Conservation (phyloP, 371 early-diverging fungal genomes). For the Lichtheimia corymbifera region DNA sequence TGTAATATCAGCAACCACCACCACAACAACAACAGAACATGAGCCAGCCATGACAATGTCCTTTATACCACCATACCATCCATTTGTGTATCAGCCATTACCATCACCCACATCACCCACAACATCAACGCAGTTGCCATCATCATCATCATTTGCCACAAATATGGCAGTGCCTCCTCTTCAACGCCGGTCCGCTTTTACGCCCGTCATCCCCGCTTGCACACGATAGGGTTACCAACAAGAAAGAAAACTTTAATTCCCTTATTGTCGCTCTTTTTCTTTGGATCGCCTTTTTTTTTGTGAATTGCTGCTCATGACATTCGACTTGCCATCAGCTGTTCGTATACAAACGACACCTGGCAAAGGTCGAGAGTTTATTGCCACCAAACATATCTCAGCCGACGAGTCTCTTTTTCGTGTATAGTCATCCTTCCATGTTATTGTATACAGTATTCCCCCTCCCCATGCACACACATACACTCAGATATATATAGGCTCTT, state of each 20-base stretch:
- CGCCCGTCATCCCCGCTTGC: conserved; percentile 1
- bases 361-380: conserved; percentile 32
- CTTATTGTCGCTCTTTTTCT: not conserved
- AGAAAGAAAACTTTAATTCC: not conserved
- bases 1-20: no score
- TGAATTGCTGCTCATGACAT: conserved; percentile 11
- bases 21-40: no score
- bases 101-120: no score
- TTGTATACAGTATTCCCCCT: no score
- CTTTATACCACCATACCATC: no score
- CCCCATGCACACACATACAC: no score
- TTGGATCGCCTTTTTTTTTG: conserved; percentile 3
- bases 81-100: no score
- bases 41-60: no score
- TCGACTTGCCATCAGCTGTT: conserved; percentile 11
- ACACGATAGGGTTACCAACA: no score
- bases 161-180: not conserved
- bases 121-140: no score
- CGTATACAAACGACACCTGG: conserved; percentile 10
- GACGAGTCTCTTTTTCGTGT: conserved; percentile 19
- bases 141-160: no score
- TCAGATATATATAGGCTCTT: not conserved
- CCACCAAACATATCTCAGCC: conserved; percentile 10
- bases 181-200: conserved; percentile 2
- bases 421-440: conserved; percentile 1